phyloP scores from a whole-genome alignment of 805 yeast genomes.

The Lipomyces sp. region DNA sequence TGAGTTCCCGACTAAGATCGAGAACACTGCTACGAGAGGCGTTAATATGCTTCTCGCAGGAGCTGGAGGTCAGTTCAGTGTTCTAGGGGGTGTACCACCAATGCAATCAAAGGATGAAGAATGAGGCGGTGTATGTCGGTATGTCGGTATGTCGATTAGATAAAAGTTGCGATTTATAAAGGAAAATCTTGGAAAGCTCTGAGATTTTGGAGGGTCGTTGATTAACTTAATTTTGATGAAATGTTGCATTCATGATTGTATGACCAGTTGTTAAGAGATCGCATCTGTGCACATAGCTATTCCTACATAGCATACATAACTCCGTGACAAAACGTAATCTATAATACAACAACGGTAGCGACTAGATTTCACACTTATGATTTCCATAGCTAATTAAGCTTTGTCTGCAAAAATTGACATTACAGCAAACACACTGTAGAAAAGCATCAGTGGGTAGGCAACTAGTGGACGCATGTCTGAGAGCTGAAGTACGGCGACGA shows the following conservation, averaged over 20 bases:
- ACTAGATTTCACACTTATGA: neutral
- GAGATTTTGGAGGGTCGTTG: neutral
- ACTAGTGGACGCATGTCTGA: constrained; percentile 85
- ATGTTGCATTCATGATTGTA: neutral
- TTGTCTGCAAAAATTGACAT: constrained; percentile 83
- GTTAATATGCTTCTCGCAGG: constrained; percentile 73
- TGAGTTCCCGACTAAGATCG: constrained; percentile 83
- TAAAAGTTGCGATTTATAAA: neutral
- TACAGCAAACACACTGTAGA: constrained; percentile 90
- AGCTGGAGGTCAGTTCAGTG: constrained; percentile 97
- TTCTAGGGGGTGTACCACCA: constrained; percentile 71
- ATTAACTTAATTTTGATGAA: neutral
- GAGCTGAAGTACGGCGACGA: constrained; percentile 80
- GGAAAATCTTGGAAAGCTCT: neutral
- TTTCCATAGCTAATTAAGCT: constrained; percentile 6
- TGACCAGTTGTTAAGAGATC: neutral
- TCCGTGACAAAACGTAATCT: neutral
- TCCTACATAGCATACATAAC: neutral
- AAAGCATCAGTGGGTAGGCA: constrained; percentile 90
- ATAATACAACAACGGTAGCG: neutral
- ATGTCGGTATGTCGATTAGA: neutral
- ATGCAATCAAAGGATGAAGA: neutral
- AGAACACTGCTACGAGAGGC: constrained; percentile 89
- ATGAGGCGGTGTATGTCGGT: neutral
- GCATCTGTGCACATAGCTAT: neutral